These are phyloP conservation scores for Pseudogymnoascus sp. DNA, from an alignment of 2,329 filamentous ascomycete species.

Conservation along the genomic window DNA sequence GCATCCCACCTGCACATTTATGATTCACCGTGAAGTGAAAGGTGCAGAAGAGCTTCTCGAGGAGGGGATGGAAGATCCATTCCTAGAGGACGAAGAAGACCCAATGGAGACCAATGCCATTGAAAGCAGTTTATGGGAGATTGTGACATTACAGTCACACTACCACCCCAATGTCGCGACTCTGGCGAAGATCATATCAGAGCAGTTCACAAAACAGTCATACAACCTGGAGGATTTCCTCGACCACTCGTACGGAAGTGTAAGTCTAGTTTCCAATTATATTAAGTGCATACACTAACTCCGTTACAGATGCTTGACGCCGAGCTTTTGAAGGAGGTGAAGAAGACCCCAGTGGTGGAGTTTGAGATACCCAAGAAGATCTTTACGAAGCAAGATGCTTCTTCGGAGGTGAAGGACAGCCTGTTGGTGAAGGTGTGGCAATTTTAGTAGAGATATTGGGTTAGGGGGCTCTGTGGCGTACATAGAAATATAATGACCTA, in stretches of 20 bases:
- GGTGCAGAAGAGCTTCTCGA: slow-evolving; percentile 52
- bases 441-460: slow-evolving; percentile 31
- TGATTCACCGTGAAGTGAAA: slow-evolving; percentile 73
- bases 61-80: slow-evolving; percentile 61
- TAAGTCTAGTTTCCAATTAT: slow-evolving; percentile 36
- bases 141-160: slow-evolving; percentile 82
- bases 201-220: slow-evolving; percentile 92
- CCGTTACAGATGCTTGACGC: slow-evolving; percentile 62
- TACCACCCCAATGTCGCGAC: slow-evolving; percentile 97
- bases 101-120: slow-evolving; percentile 81
- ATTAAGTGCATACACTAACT: slow-evolving; percentile 26
- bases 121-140: slow-evolving; percentile 90
- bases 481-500: neutral
- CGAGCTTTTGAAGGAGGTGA: slow-evolving; percentile 74
- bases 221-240: slow-evolving; percentile 97
- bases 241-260: slow-evolving; percentile 81
- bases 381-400: slow-evolving; percentile 35
- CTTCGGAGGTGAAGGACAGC: slow-evolving; percentile 38
- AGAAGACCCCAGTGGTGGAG: slow-evolving; percentile 80
- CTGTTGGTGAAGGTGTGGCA: slow-evolving; percentile 54
- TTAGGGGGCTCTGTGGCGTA: neutral
- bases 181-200: slow-evolving; percentile 83
- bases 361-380: slow-evolving; percentile 67
- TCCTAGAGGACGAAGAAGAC: slow-evolving; percentile 64
- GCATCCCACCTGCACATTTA: slow-evolving; percentile 87